These are phyloP conservation scores for Jaapia argillacea DNA, from an alignment of 768 basidiomycete genomes.

Conservation along the genomic window DNA sequence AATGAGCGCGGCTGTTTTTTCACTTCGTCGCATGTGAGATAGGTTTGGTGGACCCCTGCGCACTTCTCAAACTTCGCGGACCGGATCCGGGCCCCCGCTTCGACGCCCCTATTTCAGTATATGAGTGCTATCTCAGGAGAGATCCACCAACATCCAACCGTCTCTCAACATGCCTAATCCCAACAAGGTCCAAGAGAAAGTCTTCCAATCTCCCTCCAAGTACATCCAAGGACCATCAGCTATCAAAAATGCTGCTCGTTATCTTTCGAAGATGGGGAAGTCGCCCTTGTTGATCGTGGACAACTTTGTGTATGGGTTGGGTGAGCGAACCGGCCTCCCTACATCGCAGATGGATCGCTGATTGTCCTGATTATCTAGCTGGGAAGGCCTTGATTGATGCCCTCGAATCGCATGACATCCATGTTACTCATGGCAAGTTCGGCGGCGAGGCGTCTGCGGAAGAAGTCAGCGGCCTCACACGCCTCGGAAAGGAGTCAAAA, in stretches of 20 bases:
- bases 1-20: too few relatives aligned
- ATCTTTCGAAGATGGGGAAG: slow-evolving; percentile 15
- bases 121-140: too few relatives aligned
- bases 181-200: slow-evolving; percentile 15
- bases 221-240: slow-evolving; percentile 23
- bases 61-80: too few relatives aligned
- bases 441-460: slow-evolving; percentile 19
- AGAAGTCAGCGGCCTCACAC: slow-evolving; percentile 15
- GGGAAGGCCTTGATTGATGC: slow-evolving; percentile 16
- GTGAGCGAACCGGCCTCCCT: slow-evolving; percentile 8
- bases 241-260: slow-evolving; percentile 19
- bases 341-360: too few relatives aligned
- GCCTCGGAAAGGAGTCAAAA: slow-evolving; percentile 8
- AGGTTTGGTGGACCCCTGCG: too few relatives aligned
- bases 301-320: slow-evolving; percentile 18
- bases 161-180: slow-evolving; percentile 10
- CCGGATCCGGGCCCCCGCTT: too few relatives aligned
- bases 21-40: too few relatives aligned
- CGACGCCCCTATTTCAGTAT: too few relatives aligned
- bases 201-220: slow-evolving; percentile 23
- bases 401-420: slow-evolving; percentile 14
- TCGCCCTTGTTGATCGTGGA: slow-evolving; percentile 16
- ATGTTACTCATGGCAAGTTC: slow-evolving; percentile 15
- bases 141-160: too few relatives aligned
- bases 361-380: slow-evolving; percentile 12